Evolutionary conservation across 2,329 filamentous ascomycete genomes (phyloP), one percentile per base, ranked within the genome.

Genomic region (Onygenales sp.): DNA sequence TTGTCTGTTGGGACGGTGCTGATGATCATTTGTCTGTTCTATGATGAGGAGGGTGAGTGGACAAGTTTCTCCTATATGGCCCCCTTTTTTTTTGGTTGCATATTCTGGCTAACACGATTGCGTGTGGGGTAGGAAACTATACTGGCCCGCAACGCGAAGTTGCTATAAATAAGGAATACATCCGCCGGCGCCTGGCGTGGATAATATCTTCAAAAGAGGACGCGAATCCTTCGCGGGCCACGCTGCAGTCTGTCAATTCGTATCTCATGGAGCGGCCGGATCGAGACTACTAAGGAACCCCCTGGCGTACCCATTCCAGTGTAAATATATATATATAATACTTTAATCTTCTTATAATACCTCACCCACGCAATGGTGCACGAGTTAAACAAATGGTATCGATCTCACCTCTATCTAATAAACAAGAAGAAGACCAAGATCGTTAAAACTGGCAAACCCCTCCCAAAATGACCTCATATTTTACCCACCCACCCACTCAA

Each of bases 241-340:
- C 91, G 0, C 72, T 97, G 39, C 91, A 96, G 69, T 92, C 89
- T 60, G 86, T 97, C 5, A 96, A 97, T 69, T 87, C 87, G 53
- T 95, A 89, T 63, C 72, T 97, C 50, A 92, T 97, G 83, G 68
- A 72, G 58, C 63, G 65, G 50, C 68, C 67, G 31, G 53, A 54
- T 53, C 50, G 51, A 60, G 13, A 36, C 11, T 11, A 4, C 11
- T 9, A 21, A 17, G 2, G 17, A 17, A 17, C 17, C 17, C 17
- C 17, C 17, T 17, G 17, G 17, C 13, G 21, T 2, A 5, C 17
- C 13, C 43, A 41, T 11, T 11, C 11, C 11, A 14, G 6, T 11
- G 38, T 11, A 11, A 41, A 11, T 11, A 6, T 41, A 41, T 41
- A 41, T 41, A 41, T 11, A 17, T 17, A 17, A 17, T 17, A 17